Conservation (phyloP, 371 early-diverging fungal species). For the Mortierella sp. region DNA sequence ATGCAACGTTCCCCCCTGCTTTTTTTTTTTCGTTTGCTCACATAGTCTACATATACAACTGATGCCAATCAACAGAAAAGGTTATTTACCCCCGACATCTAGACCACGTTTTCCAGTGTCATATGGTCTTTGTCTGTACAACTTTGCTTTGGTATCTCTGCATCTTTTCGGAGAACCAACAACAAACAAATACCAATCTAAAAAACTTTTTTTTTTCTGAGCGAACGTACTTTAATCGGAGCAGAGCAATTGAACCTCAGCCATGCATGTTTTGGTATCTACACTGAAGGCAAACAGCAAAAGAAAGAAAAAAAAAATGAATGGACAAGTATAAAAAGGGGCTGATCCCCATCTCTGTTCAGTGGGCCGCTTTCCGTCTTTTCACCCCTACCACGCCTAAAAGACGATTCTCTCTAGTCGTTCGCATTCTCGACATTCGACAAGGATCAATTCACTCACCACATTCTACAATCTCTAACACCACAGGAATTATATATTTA, state of each 20-base stretch:
- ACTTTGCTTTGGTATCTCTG: too few relatives aligned
- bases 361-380: constrained; percentile 57
- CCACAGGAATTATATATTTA: constrained; percentile 3
- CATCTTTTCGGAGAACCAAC: not conserved
- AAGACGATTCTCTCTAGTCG: constrained; percentile 33
- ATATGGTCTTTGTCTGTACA: too few relatives aligned
- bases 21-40: too few relatives aligned
- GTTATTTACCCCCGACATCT: too few relatives aligned
- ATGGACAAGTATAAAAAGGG: constrained; percentile 27
- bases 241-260: not conserved
- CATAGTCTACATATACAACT: too few relatives aligned
- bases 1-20: too few relatives aligned
- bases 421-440: not conserved
- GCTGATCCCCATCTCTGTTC: constrained; percentile 23
- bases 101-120: too few relatives aligned
- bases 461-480: not conserved
- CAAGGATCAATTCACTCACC: not conserved
- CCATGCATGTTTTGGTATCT: not conserved
- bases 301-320: not conserved
- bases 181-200: not conserved
- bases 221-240: not conserved
- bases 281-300: not conserved
- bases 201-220: not conserved
- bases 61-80: too few relatives aligned
- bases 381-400: constrained; percentile 52